Percentiles rank a stretch among this genome's conserved stretches.
Conservation (phyloP, 73 alveolate genomes). For the Symbiodinium pilosum region DNA sequence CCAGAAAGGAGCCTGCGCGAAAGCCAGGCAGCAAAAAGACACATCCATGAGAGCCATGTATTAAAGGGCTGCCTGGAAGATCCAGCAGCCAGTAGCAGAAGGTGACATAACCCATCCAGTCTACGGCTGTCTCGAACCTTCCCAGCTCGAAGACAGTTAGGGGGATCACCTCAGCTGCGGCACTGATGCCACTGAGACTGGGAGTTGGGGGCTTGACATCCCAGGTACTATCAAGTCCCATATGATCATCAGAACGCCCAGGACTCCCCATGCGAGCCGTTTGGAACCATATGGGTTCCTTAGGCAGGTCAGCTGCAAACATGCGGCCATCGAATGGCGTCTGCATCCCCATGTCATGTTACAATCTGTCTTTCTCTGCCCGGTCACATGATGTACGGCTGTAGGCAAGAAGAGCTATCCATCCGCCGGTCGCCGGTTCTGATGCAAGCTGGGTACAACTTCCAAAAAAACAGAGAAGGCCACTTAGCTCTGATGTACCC, state of each 20-base stretch:
- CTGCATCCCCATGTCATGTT: no score
- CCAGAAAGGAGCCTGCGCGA: conserved; percentile 51
- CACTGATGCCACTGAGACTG: background rate
- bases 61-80: conserved; percentile 47
- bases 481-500: no score
- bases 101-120: conserved; percentile 53
- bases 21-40: background rate
- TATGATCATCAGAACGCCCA: conserved; percentile 69
- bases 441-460: background rate
- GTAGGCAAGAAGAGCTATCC: conserved; percentile 9
- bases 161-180: conserved; percentile 46
- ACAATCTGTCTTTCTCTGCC: no score
- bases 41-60: background rate
- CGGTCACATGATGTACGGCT: conserved; percentile 9
- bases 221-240: conserved; percentile 57
- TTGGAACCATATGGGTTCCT: conserved; percentile 72
- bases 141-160: conserved; percentile 60
- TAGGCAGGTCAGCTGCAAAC: no score
- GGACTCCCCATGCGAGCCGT: conserved; percentile 72
- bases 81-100: conserved; percentile 70
- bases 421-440: conserved; percentile 61
- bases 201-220: background rate
- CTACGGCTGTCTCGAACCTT: background rate
- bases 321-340: no score
- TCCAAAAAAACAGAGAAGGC: no score